A percentile compares a stretch with the other conserved stretches of the same genome.
Conservation (phyloP, 306 rosid species). For the Ceratonia siliqua region DNA sequence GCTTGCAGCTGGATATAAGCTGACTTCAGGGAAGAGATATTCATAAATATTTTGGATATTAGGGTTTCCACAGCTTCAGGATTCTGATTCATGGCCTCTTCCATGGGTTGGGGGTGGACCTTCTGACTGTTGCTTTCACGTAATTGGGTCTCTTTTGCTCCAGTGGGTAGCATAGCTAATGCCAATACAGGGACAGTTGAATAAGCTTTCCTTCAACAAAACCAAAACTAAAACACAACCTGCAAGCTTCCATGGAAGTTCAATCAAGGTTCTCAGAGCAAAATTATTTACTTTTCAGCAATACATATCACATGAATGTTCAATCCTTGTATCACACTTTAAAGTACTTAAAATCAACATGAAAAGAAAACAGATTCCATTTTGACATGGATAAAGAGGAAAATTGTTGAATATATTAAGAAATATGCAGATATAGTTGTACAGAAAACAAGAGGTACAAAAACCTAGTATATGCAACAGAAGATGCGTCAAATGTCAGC, state of each 20-base stretch:
- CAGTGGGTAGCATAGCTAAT: constrained; percentile 95
- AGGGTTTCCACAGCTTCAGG: constrained; percentile 90
- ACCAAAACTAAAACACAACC: constrained; percentile 46
- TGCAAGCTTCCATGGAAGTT: constrained; percentile 50
- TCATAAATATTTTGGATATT: constrained; percentile 75
- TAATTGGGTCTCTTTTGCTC: constrained; percentile 83
- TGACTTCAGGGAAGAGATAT: constrained; percentile 84
- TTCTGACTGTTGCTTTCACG: constrained; percentile 93
- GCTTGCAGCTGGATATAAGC: constrained; percentile 97
- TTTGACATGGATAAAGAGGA: not conserved
- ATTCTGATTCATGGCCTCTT: constrained; percentile 93
- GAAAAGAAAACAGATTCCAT: not conserved
- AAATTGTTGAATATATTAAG: not conserved
- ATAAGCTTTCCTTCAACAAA: constrained; percentile 53
- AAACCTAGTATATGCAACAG: too few relatives aligned
- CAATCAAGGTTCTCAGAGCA: constrained; percentile 35
- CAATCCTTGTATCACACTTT: not conserved
- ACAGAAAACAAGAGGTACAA: too few relatives aligned
- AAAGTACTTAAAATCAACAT: not conserved
- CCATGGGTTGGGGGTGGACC: constrained; percentile 99
- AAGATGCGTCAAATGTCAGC: too few relatives aligned
- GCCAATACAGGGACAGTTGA: constrained; percentile 49
- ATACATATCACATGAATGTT: not conserved
- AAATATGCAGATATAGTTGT: too few relatives aligned
- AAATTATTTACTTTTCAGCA: not conserved